A percentile compares a stretch with the other conserved stretches of the same genome.
phyloP scores from a whole-genome alignment of 2,329 filamentous ascomycete species.

The Pseudovirgaria hyperparasitica region DNA sequence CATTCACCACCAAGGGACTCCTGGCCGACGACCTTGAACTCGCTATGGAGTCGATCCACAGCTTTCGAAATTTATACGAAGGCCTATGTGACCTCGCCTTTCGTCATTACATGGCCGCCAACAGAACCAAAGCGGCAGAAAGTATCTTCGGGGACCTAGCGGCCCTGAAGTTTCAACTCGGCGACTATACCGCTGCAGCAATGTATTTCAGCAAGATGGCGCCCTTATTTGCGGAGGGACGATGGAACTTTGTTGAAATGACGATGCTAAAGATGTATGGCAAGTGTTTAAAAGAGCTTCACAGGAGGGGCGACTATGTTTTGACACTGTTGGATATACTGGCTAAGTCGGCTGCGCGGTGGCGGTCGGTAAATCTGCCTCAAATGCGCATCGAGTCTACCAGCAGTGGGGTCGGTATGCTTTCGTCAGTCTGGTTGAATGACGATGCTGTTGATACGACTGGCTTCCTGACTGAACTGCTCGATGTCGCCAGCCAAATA shows the following conservation, averaged over 20 bases:
- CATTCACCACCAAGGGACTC: slow-evolving; percentile 15
- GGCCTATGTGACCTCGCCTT: slow-evolving; percentile 72
- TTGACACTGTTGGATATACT: slow-evolving; percentile 62
- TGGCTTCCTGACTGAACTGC: slow-evolving; percentile 28
- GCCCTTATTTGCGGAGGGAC: slow-evolving; percentile 62
- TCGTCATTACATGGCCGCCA: slow-evolving; percentile 69
- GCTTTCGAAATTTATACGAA: slow-evolving; percentile 30
- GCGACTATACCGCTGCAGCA: slow-evolving; percentile 61
- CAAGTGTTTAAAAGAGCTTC: slow-evolving; percentile 64
- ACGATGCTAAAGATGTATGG: slow-evolving; percentile 80
- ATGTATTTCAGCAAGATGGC: slow-evolving; percentile 68
- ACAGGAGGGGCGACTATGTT: slow-evolving; percentile 67
- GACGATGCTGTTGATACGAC: slow-evolving; percentile 25
- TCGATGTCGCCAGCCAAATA: slow-evolving; percentile 36
- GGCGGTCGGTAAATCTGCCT: slow-evolving; percentile 12
- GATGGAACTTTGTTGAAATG: slow-evolving; percentile 70
- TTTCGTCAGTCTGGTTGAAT: no score
- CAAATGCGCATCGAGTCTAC: slow-evolving; percentile 9
- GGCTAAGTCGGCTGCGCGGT: slow-evolving; percentile 44
- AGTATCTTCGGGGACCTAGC: slow-evolving; percentile 74
- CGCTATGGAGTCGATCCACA: slow-evolving; percentile 22
- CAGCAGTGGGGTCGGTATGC: no score
- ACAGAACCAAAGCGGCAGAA: slow-evolving; percentile 64
- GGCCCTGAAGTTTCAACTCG: slow-evolving; percentile 64
- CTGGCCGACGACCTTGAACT: slow-evolving; percentile 16